Conservation (phyloP, 352 stramenopile species). For the Pythium brassicae region DNA sequence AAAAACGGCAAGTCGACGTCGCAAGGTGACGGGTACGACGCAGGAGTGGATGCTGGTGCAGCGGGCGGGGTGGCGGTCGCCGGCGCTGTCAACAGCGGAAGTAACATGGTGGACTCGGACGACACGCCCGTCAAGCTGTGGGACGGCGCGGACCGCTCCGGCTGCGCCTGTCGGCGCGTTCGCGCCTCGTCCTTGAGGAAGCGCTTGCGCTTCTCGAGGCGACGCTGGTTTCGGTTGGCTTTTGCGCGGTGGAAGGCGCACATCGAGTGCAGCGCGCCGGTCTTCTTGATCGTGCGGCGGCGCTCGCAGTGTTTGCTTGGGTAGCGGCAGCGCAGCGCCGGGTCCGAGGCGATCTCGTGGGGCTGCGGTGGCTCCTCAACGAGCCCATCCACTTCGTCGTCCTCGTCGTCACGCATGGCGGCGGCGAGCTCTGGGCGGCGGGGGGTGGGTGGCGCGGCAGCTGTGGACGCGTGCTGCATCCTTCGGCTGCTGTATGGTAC, state of each 20-base stretch:
- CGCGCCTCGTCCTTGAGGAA: slow-evolving; percentile 12
- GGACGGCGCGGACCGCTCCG: too few relatives aligned
- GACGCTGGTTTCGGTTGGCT: slow-evolving; percentile 14
- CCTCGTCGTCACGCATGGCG: slow-evolving; percentile 12
- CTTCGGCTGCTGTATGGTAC: too few relatives aligned
- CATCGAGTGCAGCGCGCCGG: slow-evolving; percentile 10
- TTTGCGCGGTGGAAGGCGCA: slow-evolving; percentile 12
- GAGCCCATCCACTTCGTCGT: slow-evolving; percentile 27
- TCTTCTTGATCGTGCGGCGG: slow-evolving; percentile 8
- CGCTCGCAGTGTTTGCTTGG: slow-evolving; percentile 11
- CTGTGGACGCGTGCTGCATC: not conserved
- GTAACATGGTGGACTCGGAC: too few relatives aligned
- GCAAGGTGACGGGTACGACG: slow-evolving; percentile 16
- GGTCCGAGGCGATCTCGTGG: slow-evolving; percentile 31
- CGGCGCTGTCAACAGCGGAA: too few relatives aligned
- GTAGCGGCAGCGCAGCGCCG: slow-evolving; percentile 11
- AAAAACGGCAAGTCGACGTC: slow-evolving; percentile 14
- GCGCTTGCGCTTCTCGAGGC: slow-evolving; percentile 11
- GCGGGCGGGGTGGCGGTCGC: too few relatives aligned
- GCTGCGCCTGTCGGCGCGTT: slow-evolving; percentile 2
- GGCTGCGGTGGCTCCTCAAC: slow-evolving; percentile 30
- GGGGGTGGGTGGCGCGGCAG: not conserved
- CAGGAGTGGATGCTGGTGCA: not conserved
- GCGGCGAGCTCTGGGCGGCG: too few relatives aligned
- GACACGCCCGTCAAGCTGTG: too few relatives aligned